phyloP scores from a whole-genome alignment of 208 protist species.

The Leptomonas pyrrhocoris region DNA sequence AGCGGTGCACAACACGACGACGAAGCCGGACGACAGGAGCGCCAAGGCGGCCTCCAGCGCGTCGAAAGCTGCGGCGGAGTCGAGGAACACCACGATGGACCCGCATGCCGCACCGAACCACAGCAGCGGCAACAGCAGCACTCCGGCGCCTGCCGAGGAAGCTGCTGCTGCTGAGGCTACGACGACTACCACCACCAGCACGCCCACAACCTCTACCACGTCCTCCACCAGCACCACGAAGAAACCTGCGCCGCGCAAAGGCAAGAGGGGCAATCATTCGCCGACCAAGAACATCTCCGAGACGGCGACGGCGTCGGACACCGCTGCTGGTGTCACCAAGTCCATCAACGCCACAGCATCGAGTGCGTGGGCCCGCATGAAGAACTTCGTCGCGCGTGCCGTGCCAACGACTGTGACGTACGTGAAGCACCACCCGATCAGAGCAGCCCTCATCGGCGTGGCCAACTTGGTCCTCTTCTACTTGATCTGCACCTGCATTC shows the following conservation, averaged over 20 bases:
- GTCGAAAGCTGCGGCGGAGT: no score
- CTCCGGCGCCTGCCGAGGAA: neutral
- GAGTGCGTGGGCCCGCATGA: neutral
- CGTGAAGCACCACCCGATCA: constrained; percentile 13
- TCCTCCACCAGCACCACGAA: constrained; percentile 8
- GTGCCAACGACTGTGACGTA: neutral
- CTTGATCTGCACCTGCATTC: constrained; percentile 24
- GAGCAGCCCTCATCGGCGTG: constrained; percentile 8
- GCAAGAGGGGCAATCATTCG: constrained; percentile 5
- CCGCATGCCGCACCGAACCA: neutral
- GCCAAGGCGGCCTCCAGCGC: neutral
- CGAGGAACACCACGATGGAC: neutral
- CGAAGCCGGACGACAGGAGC: no score
- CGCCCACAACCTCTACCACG: neutral
- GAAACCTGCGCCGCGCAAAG: constrained; percentile 5
- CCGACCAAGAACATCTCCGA: constrained; percentile 5
- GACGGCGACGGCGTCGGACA: neutral
- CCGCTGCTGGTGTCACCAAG: neutral
- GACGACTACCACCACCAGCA: neutral
- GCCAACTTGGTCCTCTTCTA: constrained; percentile 18
- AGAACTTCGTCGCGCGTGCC: neutral
- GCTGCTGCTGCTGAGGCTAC: neutral
- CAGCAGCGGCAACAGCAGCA: neutral
- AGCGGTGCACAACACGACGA: no score
- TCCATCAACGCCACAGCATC: neutral